Evolutionary conservation across 73 alveolate genomes (phyloP).

Genomic region (Paramecium caudatum): DNA sequence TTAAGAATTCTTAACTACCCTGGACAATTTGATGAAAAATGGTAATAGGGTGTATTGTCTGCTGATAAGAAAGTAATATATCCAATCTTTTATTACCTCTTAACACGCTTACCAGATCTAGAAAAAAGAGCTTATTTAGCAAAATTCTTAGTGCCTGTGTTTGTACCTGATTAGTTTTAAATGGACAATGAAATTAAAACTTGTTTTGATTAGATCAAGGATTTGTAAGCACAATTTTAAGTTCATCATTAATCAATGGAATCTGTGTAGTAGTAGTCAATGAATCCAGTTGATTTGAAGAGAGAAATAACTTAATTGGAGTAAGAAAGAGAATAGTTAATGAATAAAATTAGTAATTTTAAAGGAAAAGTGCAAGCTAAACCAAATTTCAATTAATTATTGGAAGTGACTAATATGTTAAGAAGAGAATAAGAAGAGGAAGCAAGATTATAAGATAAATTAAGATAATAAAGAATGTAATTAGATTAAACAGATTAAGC

Average conservation of each 20-base stretch:
- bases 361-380: slow-evolving; percentile 85
- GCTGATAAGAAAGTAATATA: slow-evolving; percentile 94
- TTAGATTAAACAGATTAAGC: slow-evolving; percentile 91
- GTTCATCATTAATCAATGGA: slow-evolving; percentile 84
- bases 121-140: slow-evolving; percentile 93
- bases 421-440: slow-evolving; percentile 96
- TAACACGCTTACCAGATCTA: slow-evolving; percentile 87
- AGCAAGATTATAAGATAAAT: slow-evolving; percentile 91
- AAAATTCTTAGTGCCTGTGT: slow-evolving; percentile 90
- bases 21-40: neutral
- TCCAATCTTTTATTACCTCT: slow-evolving; percentile 89
- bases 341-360: slow-evolving; percentile 88
- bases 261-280: slow-evolving; percentile 79
- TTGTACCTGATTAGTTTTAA: slow-evolving; percentile 90
- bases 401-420: slow-evolving; percentile 92
- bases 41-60: slow-evolving; percentile 74
- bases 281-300: slow-evolving; percentile 93
- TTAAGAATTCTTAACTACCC: slow-evolving; percentile 52
- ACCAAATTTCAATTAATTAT: slow-evolving; percentile 93
- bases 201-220: slow-evolving; percentile 86
- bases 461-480: slow-evolving; percentile 88
- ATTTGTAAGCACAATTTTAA: slow-evolving; percentile 92
- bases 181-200: slow-evolving; percentile 93
- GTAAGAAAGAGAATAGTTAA: slow-evolving; percentile 93
- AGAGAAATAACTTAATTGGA: slow-evolving; percentile 94